Percentiles rank a stretch among this genome's conserved stretches.
phyloP scores from a whole-genome alignment of 257 asterid species.

The Lithospermum erythrorhizon region DNA sequence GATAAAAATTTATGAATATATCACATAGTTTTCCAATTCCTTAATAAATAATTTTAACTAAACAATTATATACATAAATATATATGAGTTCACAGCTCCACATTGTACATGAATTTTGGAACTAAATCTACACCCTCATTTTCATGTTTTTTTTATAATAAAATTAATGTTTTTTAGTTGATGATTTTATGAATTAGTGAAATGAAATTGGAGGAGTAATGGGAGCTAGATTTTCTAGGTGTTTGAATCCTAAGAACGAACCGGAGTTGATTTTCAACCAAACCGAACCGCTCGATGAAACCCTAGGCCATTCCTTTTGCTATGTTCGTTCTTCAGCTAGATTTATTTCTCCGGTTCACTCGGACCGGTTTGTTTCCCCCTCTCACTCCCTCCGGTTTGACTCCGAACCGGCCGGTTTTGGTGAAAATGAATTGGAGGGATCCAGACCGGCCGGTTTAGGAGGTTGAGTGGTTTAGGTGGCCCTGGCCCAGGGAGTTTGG shows the following conservation, averaged over 20 bases:
- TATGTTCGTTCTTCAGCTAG: conserved; percentile 95
- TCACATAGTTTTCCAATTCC: no score
- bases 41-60: no score
- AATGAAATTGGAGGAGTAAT: conserved; percentile 74
- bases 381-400: conserved; percentile 89
- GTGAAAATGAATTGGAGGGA: conserved; percentile 12
- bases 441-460: conserved; percentile 27
- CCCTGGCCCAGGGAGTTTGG: no score
- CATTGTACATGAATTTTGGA: no score
- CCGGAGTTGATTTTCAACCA: conserved; percentile 51
- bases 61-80: no score
- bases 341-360: conserved; percentile 71
- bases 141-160: no score
- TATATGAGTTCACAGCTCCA: no score
- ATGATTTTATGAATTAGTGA: conserved; percentile 2
- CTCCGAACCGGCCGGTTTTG: conserved; percentile 31
- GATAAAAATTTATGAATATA: no score
- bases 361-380: conserved; percentile 88
- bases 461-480: no score
- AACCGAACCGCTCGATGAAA: conserved; percentile 73
- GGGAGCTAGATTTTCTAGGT: conserved; percentile 90
- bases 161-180: no score
- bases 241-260: conserved; percentile 10
- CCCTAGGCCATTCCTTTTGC: conserved; percentile 97
- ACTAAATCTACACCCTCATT: no score